Conservation (phyloP, 345 rosid genomes). For the Kandelia obovata region DNA sequence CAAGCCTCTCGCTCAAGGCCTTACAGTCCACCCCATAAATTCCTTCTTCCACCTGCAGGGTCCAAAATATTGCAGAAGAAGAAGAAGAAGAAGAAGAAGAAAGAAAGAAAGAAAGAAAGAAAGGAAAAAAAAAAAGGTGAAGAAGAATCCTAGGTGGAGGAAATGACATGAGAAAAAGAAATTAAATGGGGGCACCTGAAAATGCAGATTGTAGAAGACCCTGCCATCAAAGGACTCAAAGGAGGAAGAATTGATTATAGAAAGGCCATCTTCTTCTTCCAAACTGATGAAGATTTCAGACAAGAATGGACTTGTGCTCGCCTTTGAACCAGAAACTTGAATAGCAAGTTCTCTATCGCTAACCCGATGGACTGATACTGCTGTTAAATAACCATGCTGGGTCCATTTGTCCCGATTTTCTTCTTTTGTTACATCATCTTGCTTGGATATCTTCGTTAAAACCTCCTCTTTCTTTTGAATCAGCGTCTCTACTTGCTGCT, state of each 20-base stretch:
- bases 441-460: constrained; percentile 28
- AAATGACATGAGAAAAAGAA: no score
- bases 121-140: neutral
- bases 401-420: constrained; percentile 21
- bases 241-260: constrained; percentile 47
- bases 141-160: neutral
- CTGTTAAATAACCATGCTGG: neutral
- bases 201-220: constrained; percentile 48
- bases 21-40: constrained; percentile 12
- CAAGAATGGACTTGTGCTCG: constrained; percentile 24
- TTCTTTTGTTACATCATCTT: constrained; percentile 17
- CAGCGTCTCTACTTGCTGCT: constrained; percentile 36
- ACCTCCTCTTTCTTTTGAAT: constrained; percentile 44
- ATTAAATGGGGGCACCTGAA: constrained; percentile 39
- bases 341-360: constrained; percentile 43
- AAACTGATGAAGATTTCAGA: constrained; percentile 43
- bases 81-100: neutral
- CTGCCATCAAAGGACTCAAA: constrained; percentile 47
- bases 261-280: constrained; percentile 42
- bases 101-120: no score
- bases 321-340: constrained; percentile 34
- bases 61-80: neutral
- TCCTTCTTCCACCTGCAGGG: constrained; percentile 17
- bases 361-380: constrained; percentile 38
- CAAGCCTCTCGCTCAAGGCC: constrained; percentile 33